phyloP scores from a whole-genome alignment of 768 basidiomycete genomes.

The Cubamyces lactineus region DNA sequence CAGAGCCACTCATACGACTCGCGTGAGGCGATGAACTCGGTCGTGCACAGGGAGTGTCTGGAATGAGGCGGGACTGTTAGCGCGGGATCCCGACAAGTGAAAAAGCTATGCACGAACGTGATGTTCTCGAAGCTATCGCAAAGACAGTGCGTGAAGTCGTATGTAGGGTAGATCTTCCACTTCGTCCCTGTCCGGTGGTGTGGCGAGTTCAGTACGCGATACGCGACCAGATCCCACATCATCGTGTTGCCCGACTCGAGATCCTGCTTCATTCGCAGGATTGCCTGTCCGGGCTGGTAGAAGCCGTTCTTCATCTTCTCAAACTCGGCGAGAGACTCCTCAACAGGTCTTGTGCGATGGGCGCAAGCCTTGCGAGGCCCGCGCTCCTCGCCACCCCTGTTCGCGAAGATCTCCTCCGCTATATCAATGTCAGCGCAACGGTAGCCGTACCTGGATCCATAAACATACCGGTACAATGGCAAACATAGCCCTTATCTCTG shows the following conservation, averaged over 20 bases:
- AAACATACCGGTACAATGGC: constrained; percentile 89
- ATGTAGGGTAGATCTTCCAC: constrained; percentile 98
- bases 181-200: constrained; percentile 93
- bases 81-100: background rate
- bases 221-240: constrained; percentile 99
- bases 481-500: constrained; percentile 92
- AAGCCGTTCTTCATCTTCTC: constrained; percentile 89
- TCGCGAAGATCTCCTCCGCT: constrained; percentile 92
- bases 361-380: constrained; percentile 81
- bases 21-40: constrained; percentile 93
- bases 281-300: constrained; percentile 90
- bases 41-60: constrained; percentile 96
- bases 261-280: constrained; percentile 97
- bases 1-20: constrained; percentile 99
- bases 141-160: constrained; percentile 98
- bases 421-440: constrained; percentile 12
- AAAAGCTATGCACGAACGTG: constrained; percentile 63
- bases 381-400: constrained; percentile 82
- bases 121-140: constrained; percentile 99
- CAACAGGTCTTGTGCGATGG: constrained; percentile 86
- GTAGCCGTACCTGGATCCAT: background rate
- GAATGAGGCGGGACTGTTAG: background rate
- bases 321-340: constrained; percentile 87
- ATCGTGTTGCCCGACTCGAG: constrained; percentile 91
- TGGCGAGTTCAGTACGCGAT: constrained; percentile 86